A percentile compares a stretch with the other conserved stretches of the same genome.
Conservation (phyloP, 23 red algal species). For the Chondrus crispus region DNA sequence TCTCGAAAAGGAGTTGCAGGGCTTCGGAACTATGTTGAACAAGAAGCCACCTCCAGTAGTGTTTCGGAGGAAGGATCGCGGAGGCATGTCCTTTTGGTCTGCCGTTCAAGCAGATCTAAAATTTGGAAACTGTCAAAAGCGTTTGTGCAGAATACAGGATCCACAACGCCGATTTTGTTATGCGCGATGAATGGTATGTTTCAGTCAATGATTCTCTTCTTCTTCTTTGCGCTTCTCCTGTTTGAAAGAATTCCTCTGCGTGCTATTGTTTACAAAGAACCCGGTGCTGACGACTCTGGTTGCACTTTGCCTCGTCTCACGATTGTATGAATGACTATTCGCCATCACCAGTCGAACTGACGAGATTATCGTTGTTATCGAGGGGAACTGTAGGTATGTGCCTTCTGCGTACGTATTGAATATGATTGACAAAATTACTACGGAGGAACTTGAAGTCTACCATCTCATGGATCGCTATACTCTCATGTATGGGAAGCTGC, state of each 20-base stretch:
- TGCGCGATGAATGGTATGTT: constrained; percentile 11
- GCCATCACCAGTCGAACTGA: too few species aligned
- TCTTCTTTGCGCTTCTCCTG: too few species aligned
- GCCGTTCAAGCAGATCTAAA: constrained; percentile 7
- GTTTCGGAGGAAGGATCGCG: constrained; percentile 55
- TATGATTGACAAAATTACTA: constrained; percentile 61
- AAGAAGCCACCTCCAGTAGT: constrained; percentile 43
- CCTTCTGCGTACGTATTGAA: constrained; percentile 64
- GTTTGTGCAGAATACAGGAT: constrained; percentile 58
- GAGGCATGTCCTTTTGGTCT: constrained; percentile 63
- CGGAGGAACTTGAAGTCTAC: constrained; percentile 67
- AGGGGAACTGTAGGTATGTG: constrained; percentile 70
- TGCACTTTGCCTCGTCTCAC: too few species aligned
- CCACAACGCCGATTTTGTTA: constrained; percentile 47
- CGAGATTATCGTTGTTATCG: constrained; percentile 75
- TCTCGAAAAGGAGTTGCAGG: constrained; percentile 57
- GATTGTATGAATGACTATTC: too few species aligned
- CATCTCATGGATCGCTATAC: constrained; percentile 42
- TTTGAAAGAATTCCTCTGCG: too few species aligned
- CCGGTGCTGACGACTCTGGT: too few species aligned
- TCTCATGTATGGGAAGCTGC: constrained; percentile 27
- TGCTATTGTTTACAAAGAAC: too few species aligned
- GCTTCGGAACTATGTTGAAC: constrained; percentile 65
- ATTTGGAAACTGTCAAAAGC: constrained; percentile 36
- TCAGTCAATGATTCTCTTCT: too few species aligned